Evolutionary conservation across 208 protist genomes (phyloP), one percentile per base, ranked within the genome.

Genomic region (Acanthamoeba sp.): DNA sequence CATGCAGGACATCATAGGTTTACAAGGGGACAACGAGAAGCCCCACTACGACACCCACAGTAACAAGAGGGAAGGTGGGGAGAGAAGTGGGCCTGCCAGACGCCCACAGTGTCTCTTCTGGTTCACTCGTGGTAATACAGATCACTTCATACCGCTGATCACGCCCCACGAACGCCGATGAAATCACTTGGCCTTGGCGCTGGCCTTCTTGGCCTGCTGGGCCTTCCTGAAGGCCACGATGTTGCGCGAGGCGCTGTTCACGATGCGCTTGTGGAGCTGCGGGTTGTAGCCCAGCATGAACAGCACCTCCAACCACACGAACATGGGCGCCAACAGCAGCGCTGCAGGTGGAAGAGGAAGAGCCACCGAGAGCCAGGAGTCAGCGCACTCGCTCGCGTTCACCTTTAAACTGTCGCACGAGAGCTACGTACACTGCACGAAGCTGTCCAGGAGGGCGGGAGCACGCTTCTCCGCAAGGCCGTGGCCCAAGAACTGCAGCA

Each of bases 401-500:
- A 97, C 91, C 96, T 95, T 98, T n/a, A 97, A 95, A 96, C 97
- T 97, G 89, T 97, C 97, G 64, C 97, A 95, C 22, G 97, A 96
- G 27, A 97, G 90, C 93, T 97, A 96, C 48, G 97, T 82, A 57
- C 97, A 95, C 94, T 98, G 98, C 14, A 97, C 66, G 16, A 97
- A 96, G 87, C 98, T 97, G 48, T 98, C 97, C 38, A 97, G 88
- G 42, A 98, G 96, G 24, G 98, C 97, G 9, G 98, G 98, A 71
- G 93, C 76, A 29, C 97, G 96, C 16, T 48, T 52, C 82, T 96
- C 93, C 6, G 45, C 38, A 3, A 87, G 89, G 52, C 95, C 96
- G 94, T 98, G 98, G 27, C 96, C 95, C 14, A 98, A 1, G 32
- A 98, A 98, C 95, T 98, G 94, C 98, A 52, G n/a, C n/a, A n/a